Evolutionary conservation across 306 rosid genomes (phyloP).

Genomic region (Begonia loranthoides): DNA sequence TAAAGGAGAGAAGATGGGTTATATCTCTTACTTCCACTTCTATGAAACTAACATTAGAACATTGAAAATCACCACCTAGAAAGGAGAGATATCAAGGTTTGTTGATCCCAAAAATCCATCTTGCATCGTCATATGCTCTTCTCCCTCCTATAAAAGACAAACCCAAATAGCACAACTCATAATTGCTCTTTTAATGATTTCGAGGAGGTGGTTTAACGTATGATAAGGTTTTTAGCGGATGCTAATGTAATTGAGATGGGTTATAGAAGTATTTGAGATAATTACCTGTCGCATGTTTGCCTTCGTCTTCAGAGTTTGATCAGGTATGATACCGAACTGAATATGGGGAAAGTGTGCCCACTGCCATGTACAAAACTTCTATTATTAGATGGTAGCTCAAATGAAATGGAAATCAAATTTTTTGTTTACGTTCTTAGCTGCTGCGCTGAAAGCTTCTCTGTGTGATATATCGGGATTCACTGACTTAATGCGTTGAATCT

Average conservation of each 20-base stretch:
- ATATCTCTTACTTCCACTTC: no score
- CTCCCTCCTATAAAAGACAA: slow-evolving; percentile 22
- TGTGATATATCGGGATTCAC: slow-evolving; percentile 50
- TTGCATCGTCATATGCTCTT: slow-evolving; percentile 26
- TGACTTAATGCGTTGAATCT: slow-evolving; percentile 47
- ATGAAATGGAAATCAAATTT: slow-evolving; percentile 5
- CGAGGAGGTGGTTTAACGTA: no score
- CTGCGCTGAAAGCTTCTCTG: slow-evolving; percentile 49
- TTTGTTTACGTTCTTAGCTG: slow-evolving; percentile 40
- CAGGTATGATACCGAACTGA: slow-evolving; percentile 50
- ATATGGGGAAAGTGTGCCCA: slow-evolving; percentile 54
- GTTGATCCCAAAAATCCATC: slow-evolving; percentile 33
- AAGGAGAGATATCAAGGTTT: slow-evolving; percentile 30
- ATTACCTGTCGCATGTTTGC: slow-evolving; percentile 33
- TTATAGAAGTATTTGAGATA: background rate
- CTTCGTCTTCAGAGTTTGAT: slow-evolving; percentile 31
- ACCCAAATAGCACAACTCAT: background rate
- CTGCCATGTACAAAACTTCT: slow-evolving; percentile 9
- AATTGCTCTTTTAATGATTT: no score
- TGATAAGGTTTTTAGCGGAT: no score
- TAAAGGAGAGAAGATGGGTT: no score
- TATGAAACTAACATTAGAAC: no score
- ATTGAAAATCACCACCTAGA: background rate
- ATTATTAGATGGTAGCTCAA: background rate
- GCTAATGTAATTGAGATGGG: no score